These are phyloP conservation scores for Euptelea pleiosperma DNA, from an alignment of 164 flowering plant species.

Conservation along the genomic window DNA sequence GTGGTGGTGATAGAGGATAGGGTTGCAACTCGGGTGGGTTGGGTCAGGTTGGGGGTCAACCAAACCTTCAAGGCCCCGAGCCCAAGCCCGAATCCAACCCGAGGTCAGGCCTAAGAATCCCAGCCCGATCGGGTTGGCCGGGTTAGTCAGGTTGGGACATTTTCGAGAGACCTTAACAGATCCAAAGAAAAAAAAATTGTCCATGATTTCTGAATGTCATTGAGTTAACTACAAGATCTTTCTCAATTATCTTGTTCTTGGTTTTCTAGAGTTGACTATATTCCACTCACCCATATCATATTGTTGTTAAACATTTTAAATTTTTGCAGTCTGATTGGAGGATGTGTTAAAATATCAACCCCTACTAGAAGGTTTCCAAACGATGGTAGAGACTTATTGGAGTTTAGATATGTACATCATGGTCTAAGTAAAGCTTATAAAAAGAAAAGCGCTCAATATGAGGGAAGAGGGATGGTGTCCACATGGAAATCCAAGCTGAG, in stretches of 20 bases:
- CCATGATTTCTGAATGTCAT: not conserved
- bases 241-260: not conserved
- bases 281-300: not conserved
- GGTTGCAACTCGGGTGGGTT: too few relatives aligned
- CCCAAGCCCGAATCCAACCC: too few relatives aligned
- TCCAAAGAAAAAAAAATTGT: too few relatives aligned
- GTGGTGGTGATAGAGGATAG: too few relatives aligned
- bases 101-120: too few relatives aligned
- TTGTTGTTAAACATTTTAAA: slow-evolving; percentile 6
- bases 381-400: slow-evolving; percentile 6
- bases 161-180: too few relatives aligned
- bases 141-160: too few relatives aligned
- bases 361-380: slow-evolving; percentile 20
- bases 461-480: slow-evolving; percentile 21
- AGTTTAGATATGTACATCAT: slow-evolving; percentile 25
- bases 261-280: not conserved
- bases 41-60: too few relatives aligned
- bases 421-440: slow-evolving; percentile 29
- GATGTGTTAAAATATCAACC: slow-evolving; percentile 19
- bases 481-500: slow-evolving; percentile 47
- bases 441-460: slow-evolving; percentile 33
- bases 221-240: not conserved
- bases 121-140: too few relatives aligned
- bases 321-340: slow-evolving; percentile 21
- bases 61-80: too few relatives aligned